phyloP scores from a whole-genome alignment of 2,329 filamentous ascomycete genomes.

The Penicillium glabrum region DNA sequence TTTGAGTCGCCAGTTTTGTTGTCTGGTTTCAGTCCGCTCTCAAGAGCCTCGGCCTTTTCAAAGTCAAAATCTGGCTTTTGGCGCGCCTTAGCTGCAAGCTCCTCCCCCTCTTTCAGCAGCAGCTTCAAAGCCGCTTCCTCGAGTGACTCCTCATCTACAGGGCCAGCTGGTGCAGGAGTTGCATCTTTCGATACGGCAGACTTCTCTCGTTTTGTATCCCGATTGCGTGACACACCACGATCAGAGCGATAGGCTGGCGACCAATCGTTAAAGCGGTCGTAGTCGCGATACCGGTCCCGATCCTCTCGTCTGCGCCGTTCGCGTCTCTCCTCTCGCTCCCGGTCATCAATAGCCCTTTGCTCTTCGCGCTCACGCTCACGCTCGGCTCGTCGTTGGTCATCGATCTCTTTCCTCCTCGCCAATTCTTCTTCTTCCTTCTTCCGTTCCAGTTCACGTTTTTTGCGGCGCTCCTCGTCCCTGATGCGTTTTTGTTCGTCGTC shows the following conservation, averaged over 20 bases:
- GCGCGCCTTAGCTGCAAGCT: conserved; percentile 53
- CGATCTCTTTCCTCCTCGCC: conserved; percentile 51
- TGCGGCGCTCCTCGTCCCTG: conserved; percentile 43
- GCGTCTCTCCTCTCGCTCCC: conserved; percentile 50
- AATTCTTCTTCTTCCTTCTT: conserved; percentile 48
- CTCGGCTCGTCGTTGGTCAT: conserved; percentile 51
- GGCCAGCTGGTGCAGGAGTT: conserved; percentile 27
- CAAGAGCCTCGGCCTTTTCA: conserved; percentile 46
- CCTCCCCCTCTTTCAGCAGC: conserved; percentile 55
- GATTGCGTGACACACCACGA: conserved; percentile 27
- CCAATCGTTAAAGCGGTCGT: conserved; percentile 35
- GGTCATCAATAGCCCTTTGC: conserved; percentile 53
- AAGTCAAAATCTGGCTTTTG: conserved; percentile 54
- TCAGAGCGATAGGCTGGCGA: conserved; percentile 34
- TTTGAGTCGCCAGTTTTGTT: conserved; percentile 30
- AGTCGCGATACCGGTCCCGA: conserved; percentile 44
- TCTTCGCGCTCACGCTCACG: conserved; percentile 53
- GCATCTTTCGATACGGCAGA: conserved; percentile 35
- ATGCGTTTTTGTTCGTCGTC: conserved; percentile 43
- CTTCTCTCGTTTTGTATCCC: conserved; percentile 33
- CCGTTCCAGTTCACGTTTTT: conserved; percentile 44
- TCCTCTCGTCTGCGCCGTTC: conserved; percentile 46
- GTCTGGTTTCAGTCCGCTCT: conserved; percentile 37
- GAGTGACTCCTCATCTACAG: conserved; percentile 54
- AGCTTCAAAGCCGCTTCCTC: conserved; percentile 56